A percentile compares a stretch with the other conserved stretches of the same genome.
These are phyloP conservation scores for Taxillus chinensis DNA, from an alignment of 164 flowering plant species.

Conservation along the genomic window DNA sequence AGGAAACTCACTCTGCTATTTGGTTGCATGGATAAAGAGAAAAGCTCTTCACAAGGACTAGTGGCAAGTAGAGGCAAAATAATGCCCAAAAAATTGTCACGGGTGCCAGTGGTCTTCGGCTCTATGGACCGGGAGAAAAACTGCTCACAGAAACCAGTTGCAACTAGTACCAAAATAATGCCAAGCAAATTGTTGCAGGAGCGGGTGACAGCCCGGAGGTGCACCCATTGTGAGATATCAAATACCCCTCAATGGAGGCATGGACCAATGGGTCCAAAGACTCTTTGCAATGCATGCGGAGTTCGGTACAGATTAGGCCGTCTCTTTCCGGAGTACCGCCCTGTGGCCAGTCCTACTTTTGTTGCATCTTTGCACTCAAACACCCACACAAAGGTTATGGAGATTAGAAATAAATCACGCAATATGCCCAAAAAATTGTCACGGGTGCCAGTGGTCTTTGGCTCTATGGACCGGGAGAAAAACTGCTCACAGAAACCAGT, in stretches of 20 bases:
- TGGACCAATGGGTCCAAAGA: conserved; percentile 42
- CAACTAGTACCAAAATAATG: too few relatives aligned
- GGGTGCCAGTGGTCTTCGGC: conserved; percentile 9
- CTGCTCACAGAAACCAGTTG: too few relatives aligned
- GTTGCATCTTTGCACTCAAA: conserved; percentile 35
- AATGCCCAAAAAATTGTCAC: too few relatives aligned
- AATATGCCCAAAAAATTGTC: neutral
- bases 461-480: conserved; percentile 6
- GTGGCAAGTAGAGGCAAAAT: too few relatives aligned
- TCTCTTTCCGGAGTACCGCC: conserved; percentile 40
- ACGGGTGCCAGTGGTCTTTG: conserved; percentile 8
- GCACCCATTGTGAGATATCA: conserved; percentile 30
- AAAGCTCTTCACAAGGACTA: too few relatives aligned
- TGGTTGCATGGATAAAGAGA: too few relatives aligned
- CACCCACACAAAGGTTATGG: conserved; percentile 33
- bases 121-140: conserved; percentile 5
- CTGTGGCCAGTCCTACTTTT: conserved; percentile 41
- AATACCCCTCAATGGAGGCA: conserved; percentile 38
- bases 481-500: neutral
- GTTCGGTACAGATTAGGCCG: conserved; percentile 41
- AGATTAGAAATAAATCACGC: conserved; percentile 21
- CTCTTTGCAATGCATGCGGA: conserved; percentile 47
- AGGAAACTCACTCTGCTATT: conserved; percentile 4
- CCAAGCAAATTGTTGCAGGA: too few relatives aligned
- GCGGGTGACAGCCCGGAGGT: conserved; percentile 8